Evolutionary conservation across 2,329 filamentous ascomycete genomes (phyloP).

Genomic region (Cadophora malorum): DNA sequence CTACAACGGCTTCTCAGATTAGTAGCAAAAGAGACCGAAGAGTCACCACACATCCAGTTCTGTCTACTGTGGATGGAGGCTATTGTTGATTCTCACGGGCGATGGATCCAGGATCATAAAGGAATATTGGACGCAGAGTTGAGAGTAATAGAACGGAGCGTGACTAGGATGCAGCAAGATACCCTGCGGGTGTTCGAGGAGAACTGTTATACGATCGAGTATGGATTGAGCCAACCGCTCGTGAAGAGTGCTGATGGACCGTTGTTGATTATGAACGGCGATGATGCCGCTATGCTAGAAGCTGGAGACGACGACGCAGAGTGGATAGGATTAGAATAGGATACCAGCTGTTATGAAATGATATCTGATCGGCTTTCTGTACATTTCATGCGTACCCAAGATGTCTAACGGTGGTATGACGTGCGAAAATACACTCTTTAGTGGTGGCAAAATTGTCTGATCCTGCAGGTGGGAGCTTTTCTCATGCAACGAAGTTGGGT

Average conservation of each 20-base stretch:
- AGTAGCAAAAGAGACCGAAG: conserved; percentile 85
- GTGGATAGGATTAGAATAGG: conserved; percentile 59
- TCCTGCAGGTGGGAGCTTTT: too few species aligned
- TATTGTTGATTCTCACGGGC: conserved; percentile 80
- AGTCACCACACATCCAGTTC: conserved; percentile 93
- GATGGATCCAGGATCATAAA: conserved; percentile 81
- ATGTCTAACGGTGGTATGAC: too few species aligned
- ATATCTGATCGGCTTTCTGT: background rate
- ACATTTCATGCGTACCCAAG: background rate
- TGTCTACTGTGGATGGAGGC: conserved; percentile 92
- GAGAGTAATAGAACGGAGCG: conserved; percentile 79
- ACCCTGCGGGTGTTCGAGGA: conserved; percentile 83
- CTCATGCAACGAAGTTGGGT: too few species aligned
- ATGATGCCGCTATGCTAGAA: conserved; percentile 43
- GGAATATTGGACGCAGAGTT: conserved; percentile 84
- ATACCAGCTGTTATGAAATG: background rate
- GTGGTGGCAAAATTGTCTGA: too few species aligned
- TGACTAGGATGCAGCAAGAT: conserved; percentile 81
- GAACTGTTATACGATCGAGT: conserved; percentile 89
- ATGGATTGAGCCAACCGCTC: conserved; percentile 66
- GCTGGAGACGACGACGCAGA: conserved; percentile 52
- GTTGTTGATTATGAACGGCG: conserved; percentile 47
- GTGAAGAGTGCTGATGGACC: conserved; percentile 40
- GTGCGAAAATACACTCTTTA: too few species aligned
- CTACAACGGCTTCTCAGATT: conserved; percentile 85